These are phyloP conservation scores for Magnolia officinalis DNA, from an alignment of 164 flowering plant genomes.

Conservation along the genomic window DNA sequence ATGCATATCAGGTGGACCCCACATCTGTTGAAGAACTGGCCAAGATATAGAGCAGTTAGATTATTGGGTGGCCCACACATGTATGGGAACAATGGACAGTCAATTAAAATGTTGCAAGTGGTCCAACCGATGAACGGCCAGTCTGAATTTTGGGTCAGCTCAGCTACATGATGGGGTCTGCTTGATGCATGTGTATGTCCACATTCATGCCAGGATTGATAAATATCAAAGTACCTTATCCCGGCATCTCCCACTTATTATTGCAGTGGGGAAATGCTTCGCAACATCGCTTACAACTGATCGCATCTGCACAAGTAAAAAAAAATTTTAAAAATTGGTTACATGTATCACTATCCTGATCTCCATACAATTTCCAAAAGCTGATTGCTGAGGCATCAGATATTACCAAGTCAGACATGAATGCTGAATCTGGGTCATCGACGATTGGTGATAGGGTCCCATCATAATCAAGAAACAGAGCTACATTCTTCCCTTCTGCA, in stretches of 20 bases:
- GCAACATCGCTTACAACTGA: slow-evolving; percentile 16
- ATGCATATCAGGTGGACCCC: no score
- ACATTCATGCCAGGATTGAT: neutral
- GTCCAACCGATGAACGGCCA: no score
- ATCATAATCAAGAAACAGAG: slow-evolving; percentile 85
- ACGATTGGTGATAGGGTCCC: slow-evolving; percentile 95
- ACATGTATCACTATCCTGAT: neutral
- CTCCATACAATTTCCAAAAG: neutral
- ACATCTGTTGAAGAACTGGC: no score
- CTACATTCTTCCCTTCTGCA: slow-evolving; percentile 67
- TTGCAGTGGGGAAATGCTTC: slow-evolving; percentile 19
- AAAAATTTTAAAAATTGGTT: neutral
- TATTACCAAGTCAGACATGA: slow-evolving; percentile 71
- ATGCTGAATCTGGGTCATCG: slow-evolving; percentile 81
- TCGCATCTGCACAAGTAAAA: slow-evolving; percentile 21
- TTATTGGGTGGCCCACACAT: no score
- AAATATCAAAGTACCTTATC: slow-evolving; percentile 15
- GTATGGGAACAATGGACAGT: no score
- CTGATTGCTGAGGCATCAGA: neutral
- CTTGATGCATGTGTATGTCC: no score
- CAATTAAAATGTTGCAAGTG: no score
- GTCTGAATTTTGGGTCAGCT: no score
- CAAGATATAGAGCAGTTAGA: no score
- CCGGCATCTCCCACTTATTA: slow-evolving; percentile 16
- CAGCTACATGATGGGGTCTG: no score